Evolutionary conservation across 2,329 filamentous ascomycete genomes (phyloP).

Genomic region (Calonectria multiphialidica): DNA sequence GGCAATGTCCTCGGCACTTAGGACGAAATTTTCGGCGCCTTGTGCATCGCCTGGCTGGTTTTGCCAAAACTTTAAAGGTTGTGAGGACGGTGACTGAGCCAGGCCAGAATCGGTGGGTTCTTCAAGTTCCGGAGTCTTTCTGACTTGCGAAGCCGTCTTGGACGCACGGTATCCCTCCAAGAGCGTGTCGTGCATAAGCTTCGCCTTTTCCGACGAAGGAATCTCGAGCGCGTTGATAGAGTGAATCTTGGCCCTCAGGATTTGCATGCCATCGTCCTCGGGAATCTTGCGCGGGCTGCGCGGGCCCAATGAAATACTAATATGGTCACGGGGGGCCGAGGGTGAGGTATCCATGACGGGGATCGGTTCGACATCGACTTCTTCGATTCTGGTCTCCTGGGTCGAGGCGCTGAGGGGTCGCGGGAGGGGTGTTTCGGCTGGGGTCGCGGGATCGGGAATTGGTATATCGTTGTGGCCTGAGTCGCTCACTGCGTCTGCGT

Average conservation of each 20-base stretch:
- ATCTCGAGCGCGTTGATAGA: slow-evolving; percentile 74
- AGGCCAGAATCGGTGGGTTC: slow-evolving; percentile 42
- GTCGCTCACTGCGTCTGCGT: slow-evolving; percentile 43
- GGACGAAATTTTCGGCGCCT: slow-evolving; percentile 57
- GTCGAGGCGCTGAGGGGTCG: slow-evolving; percentile 51
- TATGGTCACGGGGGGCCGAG: slow-evolving; percentile 46
- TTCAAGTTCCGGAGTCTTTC: slow-evolving; percentile 28
- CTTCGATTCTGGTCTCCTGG: slow-evolving; percentile 50
- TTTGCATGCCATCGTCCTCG: slow-evolving; percentile 83
- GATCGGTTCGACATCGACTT: slow-evolving; percentile 37
- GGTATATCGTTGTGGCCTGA: slow-evolving; percentile 36
- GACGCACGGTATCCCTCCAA: slow-evolving; percentile 73
- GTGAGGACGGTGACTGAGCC: slow-evolving; percentile 57
- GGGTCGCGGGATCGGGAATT: slow-evolving; percentile 33
- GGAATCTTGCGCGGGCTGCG: slow-evolving; percentile 62
- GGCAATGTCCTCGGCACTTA: slow-evolving; percentile 71
- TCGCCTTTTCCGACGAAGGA: slow-evolving; percentile 74
- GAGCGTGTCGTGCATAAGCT: slow-evolving; percentile 77
- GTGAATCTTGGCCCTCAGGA: slow-evolving; percentile 75
- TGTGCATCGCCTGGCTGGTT: slow-evolving; percentile 56
- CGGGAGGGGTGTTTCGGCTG: slow-evolving; percentile 41
- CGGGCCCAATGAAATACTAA: slow-evolving; percentile 48
- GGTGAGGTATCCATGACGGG: slow-evolving; percentile 34
- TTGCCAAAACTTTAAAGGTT: slow-evolving; percentile 72
- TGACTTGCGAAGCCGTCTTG: slow-evolving; percentile 32